A percentile compares a stretch with the other conserved stretches of the same genome.
phyloP scores from a whole-genome alignment of 2,329 filamentous ascomycete genomes.

The Calonectria honghensis region DNA sequence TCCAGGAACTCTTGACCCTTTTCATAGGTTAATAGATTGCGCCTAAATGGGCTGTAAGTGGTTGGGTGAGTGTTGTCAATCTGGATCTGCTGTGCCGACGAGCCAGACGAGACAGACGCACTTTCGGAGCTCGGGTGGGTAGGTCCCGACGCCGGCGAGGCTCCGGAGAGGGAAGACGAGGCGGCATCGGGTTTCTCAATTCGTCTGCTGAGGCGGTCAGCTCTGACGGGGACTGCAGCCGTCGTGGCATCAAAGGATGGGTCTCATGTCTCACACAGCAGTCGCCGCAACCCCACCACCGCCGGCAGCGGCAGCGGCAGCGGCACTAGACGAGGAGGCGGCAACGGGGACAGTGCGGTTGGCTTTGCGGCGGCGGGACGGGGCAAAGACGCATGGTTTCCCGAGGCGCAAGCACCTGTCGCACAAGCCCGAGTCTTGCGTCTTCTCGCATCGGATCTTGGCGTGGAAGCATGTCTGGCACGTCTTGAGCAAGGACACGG shows the following conservation, averaged over 20 bases:
- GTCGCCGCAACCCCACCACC: conserved; percentile 32
- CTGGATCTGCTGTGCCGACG: conserved; percentile 21
- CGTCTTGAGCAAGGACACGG: conserved; percentile 53
- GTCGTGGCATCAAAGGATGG: conserved; percentile 11
- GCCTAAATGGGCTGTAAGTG: conserved; percentile 50
- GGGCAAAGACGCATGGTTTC: conserved; percentile 59
- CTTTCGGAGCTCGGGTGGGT: conserved; percentile 30
- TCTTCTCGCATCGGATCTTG: conserved; percentile 60
- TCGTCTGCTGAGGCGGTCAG: conserved; percentile 39
- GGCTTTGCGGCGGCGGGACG: conserved; percentile 54
- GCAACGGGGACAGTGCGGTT: conserved; percentile 39
- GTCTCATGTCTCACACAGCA: conserved; percentile 28
- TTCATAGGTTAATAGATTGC: conserved; percentile 49
- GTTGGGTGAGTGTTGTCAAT: conserved; percentile 42
- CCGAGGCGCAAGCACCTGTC: conserved; percentile 58
- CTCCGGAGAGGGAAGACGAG: conserved; percentile 35
- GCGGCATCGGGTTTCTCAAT: conserved; percentile 38
- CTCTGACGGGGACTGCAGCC: neutral
- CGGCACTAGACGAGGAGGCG: conserved; percentile 18
- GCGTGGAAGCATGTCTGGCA: conserved; percentile 61
- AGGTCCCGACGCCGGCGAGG: conserved; percentile 39
- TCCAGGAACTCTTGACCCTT: conserved; percentile 54
- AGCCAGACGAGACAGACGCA: conserved; percentile 13
- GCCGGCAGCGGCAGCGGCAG: conserved; percentile 32
- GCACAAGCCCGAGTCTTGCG: conserved; percentile 58